Percentiles rank a stretch among this genome's conserved stretches.
Evolutionary conservation across 2,329 filamentous ascomycete genomes (phyloP).

Genomic region (Penicillium griseofulvum): DNA sequence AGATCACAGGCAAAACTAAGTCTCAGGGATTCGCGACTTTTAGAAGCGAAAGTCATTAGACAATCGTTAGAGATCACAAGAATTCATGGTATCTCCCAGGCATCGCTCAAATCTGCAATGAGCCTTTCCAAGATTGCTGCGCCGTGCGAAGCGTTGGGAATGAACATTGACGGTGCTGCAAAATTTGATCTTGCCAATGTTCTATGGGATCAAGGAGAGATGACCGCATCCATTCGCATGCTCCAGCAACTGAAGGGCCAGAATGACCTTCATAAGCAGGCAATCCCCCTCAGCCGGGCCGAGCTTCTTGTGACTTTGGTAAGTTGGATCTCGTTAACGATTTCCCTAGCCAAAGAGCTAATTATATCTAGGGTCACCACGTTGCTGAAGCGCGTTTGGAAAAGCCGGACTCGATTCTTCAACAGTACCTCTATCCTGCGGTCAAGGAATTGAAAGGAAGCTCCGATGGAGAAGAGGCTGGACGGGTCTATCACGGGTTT

Average conservation of each 20-base stretch:
- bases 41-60: constrained; percentile 75
- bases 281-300: constrained; percentile 68
- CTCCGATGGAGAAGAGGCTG: constrained; percentile 68
- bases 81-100: constrained; percentile 77
- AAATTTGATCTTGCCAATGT: constrained; percentile 83
- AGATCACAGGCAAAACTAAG: constrained; percentile 60
- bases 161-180: constrained; percentile 73
- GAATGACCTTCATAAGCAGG: constrained; percentile 64
- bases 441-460: constrained; percentile 74
- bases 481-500: constrained; percentile 90
- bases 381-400: constrained; percentile 86
- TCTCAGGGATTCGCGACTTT: constrained; percentile 62
- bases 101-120: constrained; percentile 81
- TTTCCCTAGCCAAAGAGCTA: background rate
- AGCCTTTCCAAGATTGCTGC: constrained; percentile 74
- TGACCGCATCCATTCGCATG: constrained; percentile 83
- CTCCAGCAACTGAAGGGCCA: constrained; percentile 69
- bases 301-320: constrained; percentile 80
- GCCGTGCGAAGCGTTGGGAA: constrained; percentile 65
- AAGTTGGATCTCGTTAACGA: constrained; percentile 22
- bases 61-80: constrained; percentile 72
- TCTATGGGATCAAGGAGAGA: constrained; percentile 91
- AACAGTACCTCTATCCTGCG: constrained; percentile 79
- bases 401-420: constrained; percentile 85
- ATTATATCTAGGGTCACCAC: constrained; percentile 64